Conservation (phyloP, 2,329 filamentous ascomycete genomes). For the Fusarium sp. region DNA sequence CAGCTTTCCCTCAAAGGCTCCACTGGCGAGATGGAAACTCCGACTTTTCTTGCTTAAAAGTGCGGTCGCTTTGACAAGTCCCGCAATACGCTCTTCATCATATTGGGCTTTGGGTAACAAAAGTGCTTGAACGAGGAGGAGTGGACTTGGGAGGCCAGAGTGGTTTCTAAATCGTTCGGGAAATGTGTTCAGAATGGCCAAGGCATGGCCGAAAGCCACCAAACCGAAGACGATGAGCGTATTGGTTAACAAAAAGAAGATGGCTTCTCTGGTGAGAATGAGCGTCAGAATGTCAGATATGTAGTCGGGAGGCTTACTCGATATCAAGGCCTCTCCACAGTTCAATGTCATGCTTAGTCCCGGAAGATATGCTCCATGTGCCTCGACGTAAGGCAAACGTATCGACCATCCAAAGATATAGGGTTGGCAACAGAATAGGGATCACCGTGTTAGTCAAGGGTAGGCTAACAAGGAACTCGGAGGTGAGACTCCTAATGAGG, state of each 20-base stretch:
- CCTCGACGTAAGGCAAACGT: conserved; percentile 74
- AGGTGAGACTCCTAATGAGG: conserved; percentile 70
- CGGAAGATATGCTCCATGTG: conserved; percentile 77
- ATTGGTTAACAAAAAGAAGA: conserved; percentile 81
- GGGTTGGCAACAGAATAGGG: conserved; percentile 72
- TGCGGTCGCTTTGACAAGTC: conserved; percentile 69
- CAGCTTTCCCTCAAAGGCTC: conserved; percentile 75
- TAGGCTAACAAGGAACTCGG: conserved; percentile 71
- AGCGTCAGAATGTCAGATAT: rapidly evolving
- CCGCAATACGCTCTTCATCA: conserved; percentile 67
- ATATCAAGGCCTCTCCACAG: conserved; percentile 76
- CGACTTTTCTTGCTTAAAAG: conserved; percentile 74
- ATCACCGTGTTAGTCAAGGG: conserved; percentile 68
- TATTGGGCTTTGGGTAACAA: conserved; percentile 60
- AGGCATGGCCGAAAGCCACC: conserved; percentile 75
- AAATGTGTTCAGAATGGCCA: conserved; percentile 74
- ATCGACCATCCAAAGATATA: conserved; percentile 80
- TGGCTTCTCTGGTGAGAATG: conserved; percentile 63
- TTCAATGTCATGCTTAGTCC: conserved; percentile 74
- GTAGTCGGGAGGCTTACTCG: conserved; percentile 55
- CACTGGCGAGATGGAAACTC: conserved; percentile 80
- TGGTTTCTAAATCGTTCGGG: conserved; percentile 66
- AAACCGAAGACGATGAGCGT: conserved; percentile 76
- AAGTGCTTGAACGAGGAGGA: conserved; percentile 66
- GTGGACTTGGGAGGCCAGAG: conserved; percentile 58